Base-by-base conservation (phyloP, 1,139 yeast species). In the Geotrichum macrosporum region DNA sequence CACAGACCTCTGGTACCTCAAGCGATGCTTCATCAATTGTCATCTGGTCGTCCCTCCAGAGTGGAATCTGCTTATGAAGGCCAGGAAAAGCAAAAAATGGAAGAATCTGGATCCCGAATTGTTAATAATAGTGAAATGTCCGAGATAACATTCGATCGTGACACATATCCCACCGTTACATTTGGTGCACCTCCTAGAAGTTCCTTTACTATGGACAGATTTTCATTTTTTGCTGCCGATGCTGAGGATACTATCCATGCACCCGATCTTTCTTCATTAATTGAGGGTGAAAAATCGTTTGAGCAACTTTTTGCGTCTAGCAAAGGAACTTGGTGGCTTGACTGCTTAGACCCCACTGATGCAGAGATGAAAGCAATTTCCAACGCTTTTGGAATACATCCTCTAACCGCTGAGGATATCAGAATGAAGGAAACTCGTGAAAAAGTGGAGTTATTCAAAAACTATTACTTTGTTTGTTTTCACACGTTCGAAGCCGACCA, bases 321-420 rank as follows among this genome's bases (percentile, higher is more conserved):
- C 12, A 78, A 78, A 45, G 79, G 82, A 1, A 67, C 74, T 19
- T 72, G 75, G 75, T 92, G 98, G 96, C 73, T 92, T 6, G 97
- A 92, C 65, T 86, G 94, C 26, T 71, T 85, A 50, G 84, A 88
- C 58, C 98, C 98, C 2, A 84, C 95, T 0, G 97, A 89, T 59
- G 94, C 84, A 53, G 98, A 92, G 64, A 88, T 92, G 95, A 87
- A 86, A 61, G 89, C 85, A 0, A 60, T 92, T n/a, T 80, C 95
- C 20, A 87, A 88, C 58, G 84, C 96, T 0, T 92, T 92, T 67
- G 95, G 95, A 0, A 87, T 89, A 53, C 97, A 89, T 65, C 97
- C 97, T 0, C 75, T 89, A 61, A 92, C 98, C 0, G 84, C 96
- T 0, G 98, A 92, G 63, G 98, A 92, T 70, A 89, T 92, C 47